Conservation (phyloP, 345 rosid genomes). For the Clausena lansium region DNA sequence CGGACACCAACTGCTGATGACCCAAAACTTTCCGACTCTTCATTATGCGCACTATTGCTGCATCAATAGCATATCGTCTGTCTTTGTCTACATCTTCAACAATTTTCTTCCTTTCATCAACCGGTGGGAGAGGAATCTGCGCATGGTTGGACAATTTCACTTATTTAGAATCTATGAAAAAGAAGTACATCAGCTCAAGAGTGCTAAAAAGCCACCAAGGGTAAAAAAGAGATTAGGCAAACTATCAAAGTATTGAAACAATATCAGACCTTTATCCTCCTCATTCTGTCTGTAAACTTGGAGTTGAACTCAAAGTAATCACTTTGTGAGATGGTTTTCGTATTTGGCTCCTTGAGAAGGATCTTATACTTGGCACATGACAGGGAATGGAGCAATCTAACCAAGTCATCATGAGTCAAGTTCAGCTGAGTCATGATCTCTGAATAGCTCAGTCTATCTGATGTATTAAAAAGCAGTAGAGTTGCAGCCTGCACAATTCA, state of each 20-base stretch:
- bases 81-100: slow-evolving; percentile 95
- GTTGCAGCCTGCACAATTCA: slow-evolving; percentile 66
- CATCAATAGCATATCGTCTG: slow-evolving; percentile 89
- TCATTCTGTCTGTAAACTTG: slow-evolving; percentile 83
- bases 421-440: slow-evolving; percentile 85
- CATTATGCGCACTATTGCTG: slow-evolving; percentile 98
- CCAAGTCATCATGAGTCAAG: slow-evolving; percentile 79
- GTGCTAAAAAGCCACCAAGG: not conserved
- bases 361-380: slow-evolving; percentile 86
- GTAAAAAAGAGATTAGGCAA: not conserved
- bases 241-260: not conserved
- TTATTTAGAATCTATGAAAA: not conserved
- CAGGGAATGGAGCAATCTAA: slow-evolving; percentile 85
- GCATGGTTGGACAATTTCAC: slow-evolving; percentile 21
- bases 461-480: slow-evolving; percentile 74
- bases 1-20: slow-evolving; percentile 78
- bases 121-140: slow-evolving; percentile 91
- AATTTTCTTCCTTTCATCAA: slow-evolving; percentile 91
- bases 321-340: slow-evolving; percentile 52
- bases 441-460: slow-evolving; percentile 72
- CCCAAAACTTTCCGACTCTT: slow-evolving; percentile 84
- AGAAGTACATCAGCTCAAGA: no score
- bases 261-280: slow-evolving; percentile 82
- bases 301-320: slow-evolving; percentile 69
- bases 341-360: slow-evolving; percentile 59